Base-by-base conservation (phyloP, 2,329 filamentous ascomycete species). In the Verticillium nonalfalfae region DNA sequence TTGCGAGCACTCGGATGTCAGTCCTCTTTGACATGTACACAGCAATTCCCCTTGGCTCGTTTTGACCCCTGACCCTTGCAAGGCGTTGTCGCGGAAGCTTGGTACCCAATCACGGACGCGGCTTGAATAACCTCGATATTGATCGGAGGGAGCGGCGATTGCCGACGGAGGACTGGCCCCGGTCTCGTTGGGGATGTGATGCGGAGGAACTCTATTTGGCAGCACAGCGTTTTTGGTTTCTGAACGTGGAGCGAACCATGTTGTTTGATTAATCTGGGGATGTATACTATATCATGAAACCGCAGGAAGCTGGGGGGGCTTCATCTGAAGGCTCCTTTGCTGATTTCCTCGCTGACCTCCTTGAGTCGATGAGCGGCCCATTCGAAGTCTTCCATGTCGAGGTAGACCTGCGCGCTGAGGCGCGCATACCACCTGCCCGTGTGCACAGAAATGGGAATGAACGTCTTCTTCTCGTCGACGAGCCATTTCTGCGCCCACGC, bases 341-440 rank as follows among this genome's bases (percentile, higher is more conserved):
- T 71, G 6, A 80, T 76, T 61, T 79, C 72, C 59, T 73, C 70
- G 61, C 74, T 76, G 13, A 84, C 54, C 50, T 78, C 73, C 70
- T 84, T 82, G 68, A 95, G 72, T 9, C 82, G 76, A 58, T 78
- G 70, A 0, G 81, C 90, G 4, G 83, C 81, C 83, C 85, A 90
- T 71, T 89, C 85, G 69, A 95, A 97, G 73, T 97, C 93, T 14
- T 80, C 80, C 65, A 88, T 72, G 33, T 91, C 91, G 18, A 97
- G 75, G 71, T 95, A 98, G 0, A 95, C 83, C 79, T 97, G 93
- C 14, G 85, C 91, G 70, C 90, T 93, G 56, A 96, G 69, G 57
- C 94, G 79, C 0, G 82, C 79, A 90, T 90, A 97, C 71, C 88
- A 83, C 60, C 80, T 79, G 0, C 81, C 82, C 0, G 75, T 80